Evolutionary conservation across 352 stramenopile species (phyloP), one percentile per base, ranked within the genome.

Genomic region (Globisporangium spinosum): DNA sequence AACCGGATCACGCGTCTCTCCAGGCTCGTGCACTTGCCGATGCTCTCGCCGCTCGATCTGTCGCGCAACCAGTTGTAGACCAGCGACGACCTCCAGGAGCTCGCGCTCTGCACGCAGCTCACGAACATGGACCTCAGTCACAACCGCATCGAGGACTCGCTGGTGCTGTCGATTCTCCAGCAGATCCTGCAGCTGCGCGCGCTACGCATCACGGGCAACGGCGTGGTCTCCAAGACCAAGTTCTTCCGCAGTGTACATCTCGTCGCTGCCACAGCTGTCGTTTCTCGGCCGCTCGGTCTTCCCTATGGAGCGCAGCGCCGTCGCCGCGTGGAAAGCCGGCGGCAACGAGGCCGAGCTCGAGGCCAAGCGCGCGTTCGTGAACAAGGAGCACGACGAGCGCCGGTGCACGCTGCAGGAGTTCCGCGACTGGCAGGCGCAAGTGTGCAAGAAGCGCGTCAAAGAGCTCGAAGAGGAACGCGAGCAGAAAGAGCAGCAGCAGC

Each of bases 241-340:
- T 89, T 95, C 66, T 99, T 98, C 70, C 91, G 95, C 58, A 98
- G 87, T 86, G 20, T 87, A 98, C 58, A 88, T 99, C 49, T 85
- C 87, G 47, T 76, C 80, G n/a, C 88, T 97, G 58, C 78, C 77
- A 38, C 69, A 82, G 10, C 68, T 99, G 38, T 82, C 82, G 29
- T 98, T 98, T 68, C 80, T 99, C n/a, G 97, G 99, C 69, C 84
- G 95, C 22, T 96, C 97, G 1, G 89, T 99, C 47, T 98, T 98
- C 68, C 92, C 96, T 0, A 78, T 93, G 20, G 97, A 99, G 65
- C 83, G 93, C 25, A 71, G 78, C 0, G 79, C 77, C 8, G 89
- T 96, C 10, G 77, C 77, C 17, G 97, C 93, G 15, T 99, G 93
- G 94, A 64, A 79, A n/a, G 40, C 69, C 20, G 97, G 94, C 27